Percentiles rank a stretch among this genome's conserved stretches.
phyloP scores from a whole-genome alignment of 1,284 basidiomycete species.

The Vanrija sp. region DNA sequence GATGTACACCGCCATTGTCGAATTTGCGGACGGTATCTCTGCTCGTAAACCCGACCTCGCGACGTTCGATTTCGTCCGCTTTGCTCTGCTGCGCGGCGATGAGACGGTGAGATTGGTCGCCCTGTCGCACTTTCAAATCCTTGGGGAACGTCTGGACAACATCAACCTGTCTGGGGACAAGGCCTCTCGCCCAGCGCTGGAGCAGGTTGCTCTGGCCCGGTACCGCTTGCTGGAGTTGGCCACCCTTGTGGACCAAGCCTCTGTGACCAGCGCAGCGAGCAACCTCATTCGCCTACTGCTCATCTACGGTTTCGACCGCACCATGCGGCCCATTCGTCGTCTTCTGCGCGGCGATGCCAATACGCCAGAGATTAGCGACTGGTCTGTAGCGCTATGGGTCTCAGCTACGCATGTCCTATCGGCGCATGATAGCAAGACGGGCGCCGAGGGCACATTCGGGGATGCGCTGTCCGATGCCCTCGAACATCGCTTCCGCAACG shows the following conservation, averaged over 20 bases:
- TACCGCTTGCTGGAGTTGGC: slow-evolving; percentile 65
- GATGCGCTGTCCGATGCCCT: slow-evolving; percentile 43
- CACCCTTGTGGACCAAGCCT: background rate
- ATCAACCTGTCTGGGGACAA: slow-evolving; percentile 11
- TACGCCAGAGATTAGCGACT: slow-evolving; percentile 49
- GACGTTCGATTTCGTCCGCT: slow-evolving; percentile 24
- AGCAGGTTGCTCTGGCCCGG: slow-evolving; percentile 51
- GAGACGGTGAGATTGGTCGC: background rate
- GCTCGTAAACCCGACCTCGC: slow-evolving; percentile 4
- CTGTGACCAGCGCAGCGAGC: slow-evolving; percentile 15
- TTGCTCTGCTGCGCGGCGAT: slow-evolving; percentile 7
- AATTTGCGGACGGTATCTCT: slow-evolving; percentile 10
- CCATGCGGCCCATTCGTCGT: slow-evolving; percentile 51
- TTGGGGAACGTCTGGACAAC: slow-evolving; percentile 13
- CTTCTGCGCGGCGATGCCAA: slow-evolving; percentile 43
- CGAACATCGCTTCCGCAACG: slow-evolving; percentile 33
- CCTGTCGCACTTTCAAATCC: background rate
- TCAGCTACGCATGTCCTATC: slow-evolving; percentile 60
- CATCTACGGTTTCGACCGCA: slow-evolving; percentile 55
- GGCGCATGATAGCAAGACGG: slow-evolving; percentile 11
- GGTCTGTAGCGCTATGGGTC: slow-evolving; percentile 69
- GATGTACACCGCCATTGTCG: slow-evolving; percentile 9
- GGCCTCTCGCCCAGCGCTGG: slow-evolving; percentile 8
- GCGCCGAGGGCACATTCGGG: slow-evolving; percentile 40
- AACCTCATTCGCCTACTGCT: slow-evolving; percentile 58